Evolutionary conservation across 2,329 filamentous ascomycete species (phyloP).

Genomic region (Fusarium lyarnte): DNA sequence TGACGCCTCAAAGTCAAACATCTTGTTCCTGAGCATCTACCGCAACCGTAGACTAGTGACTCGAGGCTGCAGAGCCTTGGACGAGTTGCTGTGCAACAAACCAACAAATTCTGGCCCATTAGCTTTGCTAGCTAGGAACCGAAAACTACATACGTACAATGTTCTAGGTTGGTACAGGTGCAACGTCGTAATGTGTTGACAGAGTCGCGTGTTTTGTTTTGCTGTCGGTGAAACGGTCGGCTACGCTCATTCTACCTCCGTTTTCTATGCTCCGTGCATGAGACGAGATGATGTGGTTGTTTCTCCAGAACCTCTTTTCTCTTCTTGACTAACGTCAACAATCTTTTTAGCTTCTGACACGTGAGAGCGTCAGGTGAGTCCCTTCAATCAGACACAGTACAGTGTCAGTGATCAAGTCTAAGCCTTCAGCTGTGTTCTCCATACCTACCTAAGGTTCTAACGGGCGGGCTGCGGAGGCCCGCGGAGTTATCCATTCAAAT

Average conservation of each 20-base stretch:
- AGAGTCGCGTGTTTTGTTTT: constrained; percentile 24
- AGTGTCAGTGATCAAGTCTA: not conserved
- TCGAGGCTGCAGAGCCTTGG: not conserved
- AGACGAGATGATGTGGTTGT: constrained; percentile 4
- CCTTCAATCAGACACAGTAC: not conserved
- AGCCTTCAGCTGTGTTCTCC: not conserved
- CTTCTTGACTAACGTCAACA: not conserved
- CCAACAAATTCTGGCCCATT: not conserved
- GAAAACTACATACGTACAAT: not conserved
- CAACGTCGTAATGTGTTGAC: constrained; percentile 13
- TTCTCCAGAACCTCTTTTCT: constrained; percentile 3
- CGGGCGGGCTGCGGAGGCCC: not conserved
- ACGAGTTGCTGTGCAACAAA: not conserved
- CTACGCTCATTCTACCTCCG: not conserved
- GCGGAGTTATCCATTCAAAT: not conserved
- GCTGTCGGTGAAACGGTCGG: constrained; percentile 24
- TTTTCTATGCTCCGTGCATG: not conserved
- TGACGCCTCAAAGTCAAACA: constrained; percentile 13
- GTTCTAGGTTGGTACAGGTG: not conserved
- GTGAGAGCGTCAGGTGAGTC: constrained; percentile 34
- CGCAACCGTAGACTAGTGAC: not conserved
- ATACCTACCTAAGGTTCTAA: not conserved
- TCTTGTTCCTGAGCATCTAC: constrained; percentile 3
- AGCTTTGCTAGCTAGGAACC: not conserved
- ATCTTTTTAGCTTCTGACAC: constrained; percentile 5